Conservation (phyloP, 2,329 filamentous ascomycete genomes). For the Neophaeococcomyces mojaviensis region DNA sequence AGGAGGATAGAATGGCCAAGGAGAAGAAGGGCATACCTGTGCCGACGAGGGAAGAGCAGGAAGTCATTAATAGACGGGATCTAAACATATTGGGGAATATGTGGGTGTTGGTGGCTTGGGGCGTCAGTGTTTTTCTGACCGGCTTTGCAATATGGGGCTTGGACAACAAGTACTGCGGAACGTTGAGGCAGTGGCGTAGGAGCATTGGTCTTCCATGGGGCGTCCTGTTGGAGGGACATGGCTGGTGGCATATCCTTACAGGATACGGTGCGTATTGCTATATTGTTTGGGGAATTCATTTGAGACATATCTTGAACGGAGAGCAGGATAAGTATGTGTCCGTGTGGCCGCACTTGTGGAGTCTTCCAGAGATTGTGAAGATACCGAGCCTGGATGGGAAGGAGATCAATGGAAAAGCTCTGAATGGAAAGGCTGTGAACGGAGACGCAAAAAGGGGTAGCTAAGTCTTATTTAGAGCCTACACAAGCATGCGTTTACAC, state of each 20-base stretch:
- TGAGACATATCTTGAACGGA: slow-evolving; percentile 67
- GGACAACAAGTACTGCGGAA: slow-evolving; percentile 66
- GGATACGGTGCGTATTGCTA: slow-evolving; percentile 73
- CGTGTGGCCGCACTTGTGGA: slow-evolving; percentile 58
- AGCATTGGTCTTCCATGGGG: slow-evolving; percentile 70
- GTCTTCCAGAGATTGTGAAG: slow-evolving; percentile 46
- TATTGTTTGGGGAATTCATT: slow-evolving; percentile 76
- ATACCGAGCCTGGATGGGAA: neutral
- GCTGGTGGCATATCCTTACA: slow-evolving; percentile 70
- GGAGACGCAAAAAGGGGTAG: too few species aligned
- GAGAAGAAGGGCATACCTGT: slow-evolving; percentile 31
- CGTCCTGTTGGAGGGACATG: slow-evolving; percentile 62
- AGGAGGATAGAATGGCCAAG: slow-evolving; percentile 37
- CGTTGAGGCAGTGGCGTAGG: slow-evolving; percentile 57
- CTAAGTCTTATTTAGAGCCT: too few species aligned
- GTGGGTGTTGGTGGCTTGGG: slow-evolving; percentile 67
- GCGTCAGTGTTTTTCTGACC: slow-evolving; percentile 62
- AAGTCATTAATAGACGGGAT: slow-evolving; percentile 49
- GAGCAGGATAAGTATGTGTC: slow-evolving; percentile 64
- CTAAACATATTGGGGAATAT: slow-evolving; percentile 55
- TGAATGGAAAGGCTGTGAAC: slow-evolving; percentile 1
- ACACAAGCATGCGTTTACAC: too few species aligned
- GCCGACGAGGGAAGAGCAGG: slow-evolving; percentile 37
- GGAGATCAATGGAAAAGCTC: slow-evolving; percentile 1
- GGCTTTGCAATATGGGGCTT: slow-evolving; percentile 72